Evolutionary conservation across 805 yeast genomes (phyloP).

Genomic region (Saturnispora sekii): DNA sequence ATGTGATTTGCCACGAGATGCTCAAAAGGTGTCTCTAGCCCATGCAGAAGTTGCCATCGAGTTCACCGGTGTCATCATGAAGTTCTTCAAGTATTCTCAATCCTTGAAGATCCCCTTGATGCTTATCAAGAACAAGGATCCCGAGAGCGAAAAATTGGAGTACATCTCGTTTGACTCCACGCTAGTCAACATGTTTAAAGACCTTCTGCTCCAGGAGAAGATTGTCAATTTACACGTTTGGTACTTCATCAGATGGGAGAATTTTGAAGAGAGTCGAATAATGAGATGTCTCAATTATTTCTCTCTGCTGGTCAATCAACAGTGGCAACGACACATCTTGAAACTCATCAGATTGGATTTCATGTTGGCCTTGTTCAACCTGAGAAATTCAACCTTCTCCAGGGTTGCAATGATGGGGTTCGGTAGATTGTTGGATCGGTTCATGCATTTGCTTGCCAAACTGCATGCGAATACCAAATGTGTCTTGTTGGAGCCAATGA

Average conservation of each 20-base stretch:
- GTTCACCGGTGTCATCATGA: slow-evolving; percentile 53
- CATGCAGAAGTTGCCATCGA: slow-evolving; percentile 55
- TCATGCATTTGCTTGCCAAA: slow-evolving; percentile 46
- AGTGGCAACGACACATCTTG: slow-evolving; percentile 42
- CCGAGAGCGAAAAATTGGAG: slow-evolving; percentile 13
- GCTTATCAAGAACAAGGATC: slow-evolving; percentile 15
- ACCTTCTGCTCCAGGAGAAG: slow-evolving; percentile 43
- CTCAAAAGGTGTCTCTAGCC: slow-evolving; percentile 52
- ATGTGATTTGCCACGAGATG: slow-evolving; percentile 50
- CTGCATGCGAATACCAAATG: slow-evolving; percentile 42
- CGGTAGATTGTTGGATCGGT: slow-evolving; percentile 55
- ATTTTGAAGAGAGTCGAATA: slow-evolving; percentile 49
- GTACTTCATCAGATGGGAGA: slow-evolving; percentile 50
- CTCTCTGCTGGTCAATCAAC: slow-evolving; percentile 48
- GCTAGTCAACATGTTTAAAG: slow-evolving; percentile 24
- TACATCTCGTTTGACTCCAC: slow-evolving; percentile 4
- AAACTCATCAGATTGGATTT: slow-evolving; percentile 65
- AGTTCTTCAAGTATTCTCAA: slow-evolving; percentile 57
- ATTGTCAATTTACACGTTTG: slow-evolving; percentile 59
- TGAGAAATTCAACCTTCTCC: slow-evolving; percentile 41
- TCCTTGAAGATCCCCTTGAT: slow-evolving; percentile 34
- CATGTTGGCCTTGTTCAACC: slow-evolving; percentile 44
- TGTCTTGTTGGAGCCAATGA: slow-evolving; percentile 54
- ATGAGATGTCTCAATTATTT: slow-evolving; percentile 60
- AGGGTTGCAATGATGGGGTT: slow-evolving; percentile 47